Conservation (phyloP, 148 eudicot genomes). For the Rhododendron ferrugineum region DNA sequence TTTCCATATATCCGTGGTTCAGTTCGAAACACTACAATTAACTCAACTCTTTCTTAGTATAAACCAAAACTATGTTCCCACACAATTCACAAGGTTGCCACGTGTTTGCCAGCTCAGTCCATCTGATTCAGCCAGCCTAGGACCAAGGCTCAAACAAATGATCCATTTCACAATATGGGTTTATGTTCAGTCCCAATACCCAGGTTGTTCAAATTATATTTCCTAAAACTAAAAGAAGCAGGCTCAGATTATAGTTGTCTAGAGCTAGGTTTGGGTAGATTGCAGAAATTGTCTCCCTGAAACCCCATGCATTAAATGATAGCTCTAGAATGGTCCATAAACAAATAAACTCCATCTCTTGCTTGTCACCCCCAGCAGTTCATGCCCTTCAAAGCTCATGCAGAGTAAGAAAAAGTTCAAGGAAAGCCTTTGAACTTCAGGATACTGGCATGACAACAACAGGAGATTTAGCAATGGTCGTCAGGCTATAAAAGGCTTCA, state of each 20-base stretch:
- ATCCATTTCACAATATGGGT: not conserved
- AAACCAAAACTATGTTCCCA: not conserved
- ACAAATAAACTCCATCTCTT: not conserved
- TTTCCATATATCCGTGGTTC: not conserved
- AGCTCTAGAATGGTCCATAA: not conserved
- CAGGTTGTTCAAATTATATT: not conserved
- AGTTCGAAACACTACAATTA: not conserved
- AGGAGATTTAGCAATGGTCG: not conserved
- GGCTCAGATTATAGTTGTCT: not conserved
- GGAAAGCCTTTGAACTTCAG: not conserved
- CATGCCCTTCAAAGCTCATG: not conserved
- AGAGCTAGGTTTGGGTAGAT: not conserved
- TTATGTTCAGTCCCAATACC: not conserved
- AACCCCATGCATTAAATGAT: not conserved
- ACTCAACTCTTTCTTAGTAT: not conserved
- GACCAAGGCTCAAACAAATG: not conserved
- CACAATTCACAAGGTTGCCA: not conserved
- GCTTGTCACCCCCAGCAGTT: not conserved
- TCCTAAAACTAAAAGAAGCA: not conserved
- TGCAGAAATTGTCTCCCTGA: not conserved
- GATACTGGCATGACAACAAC: not conserved
- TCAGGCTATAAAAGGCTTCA: not conserved
- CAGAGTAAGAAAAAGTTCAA: not conserved
- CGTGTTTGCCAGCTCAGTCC: not conserved
- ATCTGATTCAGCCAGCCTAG: not conserved